Percentiles rank a stretch among this genome's conserved stretches.
Conservation (phyloP, 305 asterid genomes). For the Solanum hybrid region DNA sequence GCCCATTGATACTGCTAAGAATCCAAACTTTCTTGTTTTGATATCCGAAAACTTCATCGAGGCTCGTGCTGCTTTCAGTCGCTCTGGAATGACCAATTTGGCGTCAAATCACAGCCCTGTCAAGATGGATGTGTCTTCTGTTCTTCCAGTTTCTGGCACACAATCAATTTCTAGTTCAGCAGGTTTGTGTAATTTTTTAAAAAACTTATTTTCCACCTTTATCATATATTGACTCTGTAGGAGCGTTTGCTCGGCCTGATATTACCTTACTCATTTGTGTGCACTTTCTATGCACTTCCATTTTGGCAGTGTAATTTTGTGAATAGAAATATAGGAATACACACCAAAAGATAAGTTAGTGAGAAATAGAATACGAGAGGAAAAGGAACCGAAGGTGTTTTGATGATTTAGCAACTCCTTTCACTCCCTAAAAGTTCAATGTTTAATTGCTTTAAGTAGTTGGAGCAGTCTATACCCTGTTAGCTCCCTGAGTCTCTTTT, state of each 20-base stretch:
- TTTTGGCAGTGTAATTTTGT: neutral
- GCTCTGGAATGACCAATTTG: conserved; percentile 53
- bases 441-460: neutral
- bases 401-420: neutral
- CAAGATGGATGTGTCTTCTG: conserved; percentile 65
- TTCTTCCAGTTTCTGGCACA: conserved; percentile 55
- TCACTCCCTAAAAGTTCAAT: neutral
- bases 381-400: neutral
- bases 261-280: neutral
- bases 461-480: neutral
- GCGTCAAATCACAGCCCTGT: conserved; percentile 62
- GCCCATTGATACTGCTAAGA: conserved; percentile 58
- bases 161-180: conserved; percentile 50
- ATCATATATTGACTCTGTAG: neutral
- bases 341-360: neutral
- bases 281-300: neutral
- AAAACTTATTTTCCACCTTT: neutral
- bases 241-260: neutral
- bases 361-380: neutral
- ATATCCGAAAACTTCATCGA: conserved; percentile 81
- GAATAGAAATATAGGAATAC: neutral
- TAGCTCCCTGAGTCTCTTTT: neutral
- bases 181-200: conserved; percentile 36
- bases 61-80: conserved; percentile 67
- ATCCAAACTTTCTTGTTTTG: conserved; percentile 84